Evolutionary conservation across 345 rosid genomes (phyloP).

Genomic region (Cardamine chenopodiifolia): DNA sequence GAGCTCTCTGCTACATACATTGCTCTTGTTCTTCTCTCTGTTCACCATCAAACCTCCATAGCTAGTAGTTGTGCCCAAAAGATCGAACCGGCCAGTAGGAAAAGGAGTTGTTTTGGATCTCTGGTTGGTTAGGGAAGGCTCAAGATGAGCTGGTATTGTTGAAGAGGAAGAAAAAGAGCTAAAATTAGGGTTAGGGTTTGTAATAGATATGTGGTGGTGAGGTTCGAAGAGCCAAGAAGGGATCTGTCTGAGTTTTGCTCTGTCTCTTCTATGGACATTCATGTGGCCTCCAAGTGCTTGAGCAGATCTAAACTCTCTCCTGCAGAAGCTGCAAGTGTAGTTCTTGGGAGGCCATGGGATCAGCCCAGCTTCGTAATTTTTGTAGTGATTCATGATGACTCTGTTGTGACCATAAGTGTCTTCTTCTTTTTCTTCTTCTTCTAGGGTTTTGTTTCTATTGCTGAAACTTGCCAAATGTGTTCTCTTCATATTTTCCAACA

Average conservation of each 20-base stretch:
- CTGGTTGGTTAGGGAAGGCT: constrained; percentile 25
- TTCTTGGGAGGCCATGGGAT: constrained; percentile 58
- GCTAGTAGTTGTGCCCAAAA: constrained; percentile 17
- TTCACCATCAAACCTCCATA: constrained; percentile 34
- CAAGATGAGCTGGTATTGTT: constrained; percentile 28
- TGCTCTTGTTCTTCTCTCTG: constrained; percentile 39
- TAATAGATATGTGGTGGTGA: constrained; percentile 38
- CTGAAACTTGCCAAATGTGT: constrained; percentile 38
- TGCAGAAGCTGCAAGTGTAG: constrained; percentile 62
- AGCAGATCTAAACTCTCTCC: constrained; percentile 62
- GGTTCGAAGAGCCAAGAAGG: constrained; percentile 53
- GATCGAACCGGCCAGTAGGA: constrained; percentile 22
- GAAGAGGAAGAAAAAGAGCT: constrained; percentile 41
- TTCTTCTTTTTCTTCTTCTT: constrained; percentile 17
- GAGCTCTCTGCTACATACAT: constrained; percentile 40
- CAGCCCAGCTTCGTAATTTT: constrained; percentile 39
- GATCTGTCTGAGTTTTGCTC: constrained; percentile 57
- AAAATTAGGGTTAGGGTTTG: constrained; percentile 44
- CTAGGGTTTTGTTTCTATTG: constrained; percentile 17
- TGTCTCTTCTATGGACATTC: constrained; percentile 77
- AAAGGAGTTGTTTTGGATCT: constrained; percentile 31
- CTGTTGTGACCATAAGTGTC: constrained; percentile 15
- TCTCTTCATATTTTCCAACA: constrained; percentile 35
- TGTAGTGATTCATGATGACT: constrained; percentile 38
- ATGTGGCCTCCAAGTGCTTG: constrained; percentile 83